Evolutionary conservation across 148 eudicot species (phyloP), one percentile per base, ranked within the genome.

Genomic region (Suaeda aralocaspica): DNA sequence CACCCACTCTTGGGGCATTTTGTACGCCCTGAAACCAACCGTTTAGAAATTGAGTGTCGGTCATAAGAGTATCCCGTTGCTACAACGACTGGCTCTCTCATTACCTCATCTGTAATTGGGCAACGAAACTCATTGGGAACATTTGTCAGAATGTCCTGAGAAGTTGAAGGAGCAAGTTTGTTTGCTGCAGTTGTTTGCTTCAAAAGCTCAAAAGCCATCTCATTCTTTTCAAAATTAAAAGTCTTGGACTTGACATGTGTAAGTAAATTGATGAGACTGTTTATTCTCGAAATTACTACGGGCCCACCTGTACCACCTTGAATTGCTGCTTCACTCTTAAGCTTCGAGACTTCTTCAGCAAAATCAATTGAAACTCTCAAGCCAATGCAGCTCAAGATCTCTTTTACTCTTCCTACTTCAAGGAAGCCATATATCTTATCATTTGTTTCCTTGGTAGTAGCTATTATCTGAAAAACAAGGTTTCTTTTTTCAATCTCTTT

Each of bases 241-340:
- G 72, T 57, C 62, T 59, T 78, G 36, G 85, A 53, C 76, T 80
- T 87, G 6, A 81, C 76, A 57, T 70, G 61, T 42, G 82, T 70
- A 64, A 87, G 60, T 36, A 84, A 78, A 39, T 86, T 78, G 53
- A 82, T 77, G 41, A 87, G 87, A 75, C 67, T 83, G 42, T 82
- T 77, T 13, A 87, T 82, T 28, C 76, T 82, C 0, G 86, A 84
- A 50, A 87, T 82, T 45, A 75, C 91, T 2, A 82, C 73, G 31
- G 85, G 82, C 41, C 91, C 91, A 39, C 88, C 88, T 15, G 91
- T 87, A 14, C 91, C 91, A 22, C 86, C 85, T 71, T 87, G 91
- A 48, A 78, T 80, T 70, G 66, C 72, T 2, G 82, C 84, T 72
- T 87, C 88, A 53, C 76, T 81, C 64, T 82, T 45, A 15, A 68